Evolutionary conservation across 441 rosid genomes (phyloP).

Genomic region (Corymbia calophylla): DNA sequence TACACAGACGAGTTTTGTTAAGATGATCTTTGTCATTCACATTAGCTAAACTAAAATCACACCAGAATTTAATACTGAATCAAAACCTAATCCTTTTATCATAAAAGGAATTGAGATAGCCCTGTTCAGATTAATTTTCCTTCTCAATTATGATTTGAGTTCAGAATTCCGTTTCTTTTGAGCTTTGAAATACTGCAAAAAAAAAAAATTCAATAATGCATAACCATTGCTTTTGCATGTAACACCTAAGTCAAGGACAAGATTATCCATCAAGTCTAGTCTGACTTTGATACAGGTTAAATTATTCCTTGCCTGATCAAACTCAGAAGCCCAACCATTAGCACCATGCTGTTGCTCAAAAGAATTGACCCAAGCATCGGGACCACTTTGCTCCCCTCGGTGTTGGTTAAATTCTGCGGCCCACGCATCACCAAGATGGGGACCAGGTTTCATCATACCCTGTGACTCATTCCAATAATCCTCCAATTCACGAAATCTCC

Average conservation of each 20-base stretch:
- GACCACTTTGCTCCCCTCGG: slow-evolving; percentile 42
- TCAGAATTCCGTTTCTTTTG: neutral
- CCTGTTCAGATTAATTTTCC: neutral
- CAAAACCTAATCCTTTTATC: neutral
- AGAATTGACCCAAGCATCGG: slow-evolving; percentile 78
- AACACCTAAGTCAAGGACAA: neutral
- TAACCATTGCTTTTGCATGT: neutral
- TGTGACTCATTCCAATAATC: slow-evolving; percentile 97
- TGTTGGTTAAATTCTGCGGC: slow-evolving; percentile 63
- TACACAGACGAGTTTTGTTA: neutral
- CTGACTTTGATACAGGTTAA: neutral
- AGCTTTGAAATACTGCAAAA: neutral
- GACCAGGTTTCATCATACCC: slow-evolving; percentile 49
- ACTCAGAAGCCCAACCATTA: slow-evolving; percentile 92
- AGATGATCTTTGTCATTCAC: neutral
- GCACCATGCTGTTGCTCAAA: slow-evolving; percentile 91
- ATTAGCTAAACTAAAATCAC: neutral
- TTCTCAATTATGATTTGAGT: neutral
- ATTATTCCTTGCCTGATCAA: slow-evolving; percentile 61
- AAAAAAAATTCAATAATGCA: neutral
- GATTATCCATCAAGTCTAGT: neutral
- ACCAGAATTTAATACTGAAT: neutral
- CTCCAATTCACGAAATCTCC: slow-evolving; percentile 76
- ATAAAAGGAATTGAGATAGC: neutral
- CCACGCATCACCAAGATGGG: slow-evolving; percentile 76